Evolutionary conservation across 2,329 filamentous ascomycete genomes (phyloP), one percentile per base, ranked within the genome.

Genomic region (Exserohilum turcica): DNA sequence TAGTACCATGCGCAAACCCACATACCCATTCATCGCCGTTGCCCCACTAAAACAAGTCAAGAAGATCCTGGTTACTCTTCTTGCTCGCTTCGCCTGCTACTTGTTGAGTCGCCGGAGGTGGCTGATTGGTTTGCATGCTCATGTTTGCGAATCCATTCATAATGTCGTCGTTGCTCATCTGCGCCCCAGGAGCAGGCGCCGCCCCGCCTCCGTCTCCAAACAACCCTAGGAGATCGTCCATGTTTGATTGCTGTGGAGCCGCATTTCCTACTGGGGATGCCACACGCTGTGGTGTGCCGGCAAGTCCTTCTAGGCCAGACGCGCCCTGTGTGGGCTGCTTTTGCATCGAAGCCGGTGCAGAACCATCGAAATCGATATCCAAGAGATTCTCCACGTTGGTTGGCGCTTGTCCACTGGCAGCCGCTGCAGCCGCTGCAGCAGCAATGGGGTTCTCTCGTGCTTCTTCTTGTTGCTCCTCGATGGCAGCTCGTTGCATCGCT

Each of bases 331-430:
- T 65, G 13, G 85, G 82, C 58, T 86, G 80, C 49, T 84, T 84
- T 61, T 92, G 89, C 45, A 91, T 82, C 10, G 90, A 93, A n/a
- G 94, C 93, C 3, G 93, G 93, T 2, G 90, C 92, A 2, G 90
- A 89, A 21, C 93, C 94, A 69, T 97, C 94, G 71, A 96, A 96
- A 75, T 96, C 92, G 67, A 96, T 96, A 68, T 99, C 94, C 50
- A 99, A 83, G 16, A 99, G 81, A 73, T 97, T 99, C 76, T 99
- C 94, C 60, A 93, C 84, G 67, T 96, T 97, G 78, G 77, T 89
- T 72, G 92, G 70, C 1, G 80, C 75, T 27, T 84, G 77, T 49
- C 82, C 83, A 52, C 83, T 82, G 32, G 78, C 77, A 27, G 83
- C 83, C 0, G 86, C 84, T 0, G 86, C 86, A 0, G 88, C 87